Evolutionary conservation across 129 eudicot genomes (phyloP).

Genomic region (Escallonia herrerae): DNA sequence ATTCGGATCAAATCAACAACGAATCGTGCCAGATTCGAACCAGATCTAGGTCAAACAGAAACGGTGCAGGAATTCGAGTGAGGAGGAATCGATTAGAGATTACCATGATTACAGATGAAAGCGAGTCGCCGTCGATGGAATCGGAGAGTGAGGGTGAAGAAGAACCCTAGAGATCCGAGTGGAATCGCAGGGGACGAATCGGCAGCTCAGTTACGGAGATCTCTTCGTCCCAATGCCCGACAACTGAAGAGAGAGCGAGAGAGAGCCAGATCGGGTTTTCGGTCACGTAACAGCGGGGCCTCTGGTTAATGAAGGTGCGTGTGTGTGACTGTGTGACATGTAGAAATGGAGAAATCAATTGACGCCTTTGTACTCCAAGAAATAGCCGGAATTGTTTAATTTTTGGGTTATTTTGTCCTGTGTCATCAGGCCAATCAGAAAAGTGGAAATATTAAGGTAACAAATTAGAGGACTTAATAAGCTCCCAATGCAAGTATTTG

Average conservation of each 20-base stretch:
- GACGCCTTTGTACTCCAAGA: not conserved
- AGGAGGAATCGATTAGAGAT: slow-evolving; percentile 4
- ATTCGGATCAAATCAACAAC: not conserved
- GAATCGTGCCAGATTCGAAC: slow-evolving; percentile 14
- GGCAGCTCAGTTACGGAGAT: slow-evolving; percentile 15
- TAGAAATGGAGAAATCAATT: not conserved
- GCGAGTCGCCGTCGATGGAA: slow-evolving; percentile 12
- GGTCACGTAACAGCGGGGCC: slow-evolving; percentile 17
- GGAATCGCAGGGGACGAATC: slow-evolving; percentile 30
- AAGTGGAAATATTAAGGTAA: too few species aligned
- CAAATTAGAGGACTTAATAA: too few species aligned
- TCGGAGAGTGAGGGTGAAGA: slow-evolving; percentile 16
- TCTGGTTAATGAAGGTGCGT: slow-evolving; percentile 13
- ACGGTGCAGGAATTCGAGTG: slow-evolving; percentile 6
- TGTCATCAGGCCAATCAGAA: too few species aligned
- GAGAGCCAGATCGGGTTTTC: slow-evolving; percentile 12
- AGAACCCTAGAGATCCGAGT: slow-evolving; percentile 39
- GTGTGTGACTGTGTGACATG: slow-evolving; percentile 3
- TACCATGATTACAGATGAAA: slow-evolving; percentile 39
- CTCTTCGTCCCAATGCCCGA: slow-evolving; percentile 17
- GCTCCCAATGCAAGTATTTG: too few species aligned
- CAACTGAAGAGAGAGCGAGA: slow-evolving; percentile 18
- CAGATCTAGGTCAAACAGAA: slow-evolving; percentile 38
- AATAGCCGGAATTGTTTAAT: too few species aligned
- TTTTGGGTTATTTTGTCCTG: too few species aligned